Conservation (phyloP, 2,329 filamentous ascomycete genomes). For the Talaromyces islandicus region DNA sequence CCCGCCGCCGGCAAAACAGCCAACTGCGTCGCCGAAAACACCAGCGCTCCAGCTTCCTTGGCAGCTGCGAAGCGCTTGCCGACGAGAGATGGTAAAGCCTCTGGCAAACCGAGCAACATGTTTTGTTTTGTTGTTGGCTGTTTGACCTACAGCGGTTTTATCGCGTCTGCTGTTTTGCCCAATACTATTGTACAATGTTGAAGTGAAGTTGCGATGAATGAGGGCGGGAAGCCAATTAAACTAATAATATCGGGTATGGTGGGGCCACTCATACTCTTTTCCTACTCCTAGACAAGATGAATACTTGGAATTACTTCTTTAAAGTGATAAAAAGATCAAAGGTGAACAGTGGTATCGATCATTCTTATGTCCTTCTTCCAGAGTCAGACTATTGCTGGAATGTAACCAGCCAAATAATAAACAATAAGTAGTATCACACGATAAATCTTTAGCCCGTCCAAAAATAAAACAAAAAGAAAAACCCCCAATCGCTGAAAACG, state of each 20-base stretch:
- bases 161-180: not conserved
- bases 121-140: no score
- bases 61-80: conserved; percentile 29
- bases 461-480: not conserved
- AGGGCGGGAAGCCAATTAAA: not conserved
- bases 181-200: not conserved
- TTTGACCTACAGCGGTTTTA: no score
- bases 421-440: not conserved
- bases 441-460: not conserved
- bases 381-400: not conserved
- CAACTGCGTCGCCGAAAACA: conserved; percentile 36
- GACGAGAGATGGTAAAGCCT: conserved; percentile 31
- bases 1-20: conserved; percentile 28
- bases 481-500: not conserved
- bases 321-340: not conserved
- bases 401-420: conserved; percentile 1
- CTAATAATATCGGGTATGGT: not conserved
- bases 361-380: not conserved
- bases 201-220: not conserved
- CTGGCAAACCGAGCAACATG: conserved; percentile 33
- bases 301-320: no score
- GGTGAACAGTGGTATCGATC: not conserved
- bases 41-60: conserved; percentile 29
- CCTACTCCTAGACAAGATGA: no score
- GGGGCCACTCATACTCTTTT: not conserved